Evolutionary conservation across 306 rosid species (phyloP), one percentile per base, ranked within the genome.

Genomic region (Cucurbita pepo): DNA sequence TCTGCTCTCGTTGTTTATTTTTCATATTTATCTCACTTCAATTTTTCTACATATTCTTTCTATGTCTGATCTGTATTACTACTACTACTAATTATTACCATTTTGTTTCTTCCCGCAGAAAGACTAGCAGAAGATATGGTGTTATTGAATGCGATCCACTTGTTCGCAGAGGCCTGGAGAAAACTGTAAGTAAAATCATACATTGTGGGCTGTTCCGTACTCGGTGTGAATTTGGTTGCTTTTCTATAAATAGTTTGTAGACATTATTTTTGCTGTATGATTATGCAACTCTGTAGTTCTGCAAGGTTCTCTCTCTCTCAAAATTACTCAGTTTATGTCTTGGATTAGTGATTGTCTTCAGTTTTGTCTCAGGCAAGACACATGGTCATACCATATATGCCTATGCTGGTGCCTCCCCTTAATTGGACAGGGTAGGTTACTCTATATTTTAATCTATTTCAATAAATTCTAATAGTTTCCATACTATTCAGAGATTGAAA

Each of bases 381-480:
- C 89, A 89, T 89, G 89, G 95, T 94, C 83, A 89, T 94, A 77
- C 98, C 97, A 41, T 91, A 94, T 79, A 91, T 91, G 99, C 99
- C 99, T 64, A 91, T 94, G 99, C 75, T 94, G 88, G 95, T 91
- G 76, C 96, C 99, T 63, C 97, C 98, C 64, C 64, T 64, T 71
- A 83, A 83, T 50, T 94, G 99, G 99, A 85, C 87, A 58, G 90
- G 96, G 99, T 94, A 91, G 78, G 82, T 25, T 9, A 56, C 18
- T 65, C 10, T 7, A 67, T 22, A 19, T 45, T 66, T 47, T 18
- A 45, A 67, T 40, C 6, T 19, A 45, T 11, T 67, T 21, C 13
- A 21, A 43, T 65, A 43, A 22, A 45, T 66, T 40, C 43, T 45
- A 44, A 66, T 47, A 67, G 40, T 11, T 65, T 19, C 41, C 51